Base-by-base conservation (phyloP, 495 filamentous ascomycete genomes). In the Filosporella fistucella region DNA sequence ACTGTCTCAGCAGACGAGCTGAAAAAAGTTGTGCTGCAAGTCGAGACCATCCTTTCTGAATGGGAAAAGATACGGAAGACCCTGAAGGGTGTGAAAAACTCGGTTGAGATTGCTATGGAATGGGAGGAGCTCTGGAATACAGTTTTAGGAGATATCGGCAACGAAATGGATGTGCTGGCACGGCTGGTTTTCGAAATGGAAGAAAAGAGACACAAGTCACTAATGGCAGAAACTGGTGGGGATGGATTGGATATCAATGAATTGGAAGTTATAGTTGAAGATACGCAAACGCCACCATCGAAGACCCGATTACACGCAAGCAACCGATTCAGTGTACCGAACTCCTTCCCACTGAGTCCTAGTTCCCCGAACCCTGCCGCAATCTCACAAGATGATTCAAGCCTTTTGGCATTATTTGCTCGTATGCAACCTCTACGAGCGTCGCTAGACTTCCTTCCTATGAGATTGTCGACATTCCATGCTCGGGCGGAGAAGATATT, bases 51-150 rank as follows among this genome's bases (percentile, higher is more conserved):
- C 32, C 63, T 94, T 46, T 70, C 72, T n/a, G 86, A 87, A 54
- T 98, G 93, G 93, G 69, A 78, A 3, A 80, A 84, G 51, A 86
- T 96, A 47, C 83, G 86, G 56, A 71, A 60, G 13, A 83, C 84
- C 14, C 65, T 98, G 30, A 82, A 80, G 52, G 80, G 68, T 25
- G 82, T 95, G 39, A 95, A 96, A 59, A 78, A 78, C 30, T 90
- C 96, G 53, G 91, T 97, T 5, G 93, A 96, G 64, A 75, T 95
- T 40, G 93, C 93, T 7, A 91, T 96, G 89, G 93, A 98, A 56
- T 98, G 91, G 91, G 90, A 95, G 62, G 93, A 97, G 68, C 72
- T 98, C 17, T 96, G 91, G 91, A 87, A 86, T 54, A 88, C 75
- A 59, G 89, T 97, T 16, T 69, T 98, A 14, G 91, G 91, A 28